Evolutionary conservation across 257 asterid species (phyloP), one percentile per base, ranked within the genome.

Genomic region (Coffea canephora): DNA sequence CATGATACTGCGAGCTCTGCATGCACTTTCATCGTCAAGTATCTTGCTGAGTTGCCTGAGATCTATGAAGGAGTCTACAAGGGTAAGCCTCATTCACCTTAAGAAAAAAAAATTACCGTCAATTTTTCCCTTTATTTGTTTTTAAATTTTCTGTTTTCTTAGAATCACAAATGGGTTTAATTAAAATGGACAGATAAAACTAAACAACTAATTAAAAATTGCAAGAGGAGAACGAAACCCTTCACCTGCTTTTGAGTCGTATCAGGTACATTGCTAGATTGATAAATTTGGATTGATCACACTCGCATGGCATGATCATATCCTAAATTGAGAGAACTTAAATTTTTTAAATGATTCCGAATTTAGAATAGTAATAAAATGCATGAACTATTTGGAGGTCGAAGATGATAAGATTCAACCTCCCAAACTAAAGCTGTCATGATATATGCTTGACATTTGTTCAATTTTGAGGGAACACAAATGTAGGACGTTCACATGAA

Each of bases 1-100:
- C 94, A 89, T 78, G 94, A 90, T 45, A 90, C 94, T 1, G 89
- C 90, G 2, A 88, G 92, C 82, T 89, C 92, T 73, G 89, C 92
- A 12, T 90, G 94, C 73, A 74, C 92, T 39, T 89, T 89, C 71
- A 73, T 89, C 5, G 92, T 87, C 46, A 90, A 90, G 69, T 90
- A 86, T 71, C 90, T 90, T 11, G 94, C 89, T 19, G 94, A 90
- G 75, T 75, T 90, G 82, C 92, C 94, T 69, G 74, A 90, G 10
- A 80, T 90, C 1, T 90, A 89, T 64, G 84, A 83, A 3, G 84
- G 87, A 9, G 94, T 89, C 77, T 89, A 89, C 87, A 85, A 86
- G 54, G 94, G 92, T 88, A 81, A 74, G 79, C 57, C 13, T 45
- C 48, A 21, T 14, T 57, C 19, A 31, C 41, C 54, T 39, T 31